Base-by-base conservation (phyloP, 1,284 basidiomycete species). In the Omphalotus olearius region DNA sequence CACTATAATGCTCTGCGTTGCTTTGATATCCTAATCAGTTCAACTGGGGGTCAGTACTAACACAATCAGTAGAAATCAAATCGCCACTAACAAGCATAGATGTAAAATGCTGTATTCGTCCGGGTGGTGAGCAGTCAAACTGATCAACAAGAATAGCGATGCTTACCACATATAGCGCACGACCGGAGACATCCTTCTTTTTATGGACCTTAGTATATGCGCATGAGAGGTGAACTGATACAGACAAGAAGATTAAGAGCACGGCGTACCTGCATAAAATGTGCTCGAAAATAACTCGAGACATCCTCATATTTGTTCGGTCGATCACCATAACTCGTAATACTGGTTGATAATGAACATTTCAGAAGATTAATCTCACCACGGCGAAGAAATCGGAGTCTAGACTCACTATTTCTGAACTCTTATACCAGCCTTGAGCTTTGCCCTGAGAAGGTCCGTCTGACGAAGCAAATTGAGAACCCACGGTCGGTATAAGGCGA, bases 271-370 rank as follows among this genome's bases (percentile, higher is more conserved):
- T 87, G 84, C 40, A 83, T 70, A 62, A 90, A 90, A 62, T 91
- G 88, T 23, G 84, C 80, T 35, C 83, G 79, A 70, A 91, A 91
- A 63, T 91, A 91, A 54, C 85, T 80, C 45, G 85, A 78, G 14
- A 85, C 88, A 40, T 80, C 80, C 56, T 83, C 79, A 63, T 74
- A 89, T 48, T 73, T 79, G 60, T 91, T 91, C 43, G 83, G 76
- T 50, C 88, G 71, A 56, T 87, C 77, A 6, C 85, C 87, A 61
- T 85, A 91, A 50, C 87, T 89, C 38, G 85, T 87, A 65, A 91
- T 89, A 65, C 87, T 90, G 61, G 30, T 47, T 14, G 25, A 28
- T 33, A n/a, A 9, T 33, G 13, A 25, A 14, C 37, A 9, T 10
- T n/a, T 33, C n/a, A 45, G 35, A 36, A n/a, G n/a, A n/a, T n/a